These are phyloP conservation scores for Cucurbita pepo DNA, from an alignment of 306 rosid species.

Conservation along the genomic window DNA sequence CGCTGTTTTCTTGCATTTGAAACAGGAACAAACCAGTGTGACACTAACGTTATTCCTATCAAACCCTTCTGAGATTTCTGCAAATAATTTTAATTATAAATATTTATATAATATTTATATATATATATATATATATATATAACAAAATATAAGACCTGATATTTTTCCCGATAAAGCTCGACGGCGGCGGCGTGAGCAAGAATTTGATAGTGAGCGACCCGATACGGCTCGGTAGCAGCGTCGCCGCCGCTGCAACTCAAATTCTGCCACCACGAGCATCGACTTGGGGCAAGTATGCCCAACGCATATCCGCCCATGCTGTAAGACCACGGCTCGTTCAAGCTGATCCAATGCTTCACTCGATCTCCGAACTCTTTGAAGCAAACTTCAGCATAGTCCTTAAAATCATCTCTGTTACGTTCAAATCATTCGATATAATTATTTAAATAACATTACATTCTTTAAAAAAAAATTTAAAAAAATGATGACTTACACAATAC, in stretches of 20 bases:
- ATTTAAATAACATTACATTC: too few species aligned
- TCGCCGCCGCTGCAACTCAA: slow-evolving; percentile 44
- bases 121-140: too few species aligned
- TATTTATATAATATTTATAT: too few species aligned
- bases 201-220: slow-evolving; percentile 37
- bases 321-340: slow-evolving; percentile 22
- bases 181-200: slow-evolving; percentile 53
- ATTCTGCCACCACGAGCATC: slow-evolving; percentile 33
- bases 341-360: slow-evolving; percentile 27
- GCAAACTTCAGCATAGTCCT: slow-evolving; percentile 21
- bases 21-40: slow-evolving; percentile 32
- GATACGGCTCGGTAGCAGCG: slow-evolving; percentile 51
- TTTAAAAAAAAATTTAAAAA: background rate
- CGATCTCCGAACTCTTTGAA: slow-evolving; percentile 27
- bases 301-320: slow-evolving; percentile 13
- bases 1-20: slow-evolving; percentile 9
- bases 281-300: slow-evolving; percentile 9
- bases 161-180: slow-evolving; percentile 28
- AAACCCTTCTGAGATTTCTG: slow-evolving; percentile 48
- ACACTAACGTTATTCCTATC: slow-evolving; percentile 33
- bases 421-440: too few species aligned
- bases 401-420: slow-evolving; percentile 10
- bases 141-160: slow-evolving; percentile 23
- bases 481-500: background rate
- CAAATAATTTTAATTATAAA: background rate